Evolutionary conservation across 345 rosid species (phyloP).

Genomic region (Hirschfeldia incana): DNA sequence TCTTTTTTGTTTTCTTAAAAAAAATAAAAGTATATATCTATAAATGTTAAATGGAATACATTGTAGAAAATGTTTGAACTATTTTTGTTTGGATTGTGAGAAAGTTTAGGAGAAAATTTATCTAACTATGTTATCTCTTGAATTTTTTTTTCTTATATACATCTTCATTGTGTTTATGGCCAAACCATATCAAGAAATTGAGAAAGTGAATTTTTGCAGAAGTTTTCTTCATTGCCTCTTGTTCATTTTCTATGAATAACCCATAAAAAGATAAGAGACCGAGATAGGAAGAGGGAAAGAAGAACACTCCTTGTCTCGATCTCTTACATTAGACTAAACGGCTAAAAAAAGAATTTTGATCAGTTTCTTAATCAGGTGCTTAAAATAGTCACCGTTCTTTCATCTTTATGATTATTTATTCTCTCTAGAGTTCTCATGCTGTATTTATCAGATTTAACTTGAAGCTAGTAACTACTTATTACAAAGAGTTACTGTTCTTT

Average conservation of each 20-base stretch:
- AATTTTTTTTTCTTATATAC: background rate
- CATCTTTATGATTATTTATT: too few species aligned
- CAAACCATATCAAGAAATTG: constrained; percentile 2
- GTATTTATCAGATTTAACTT: background rate
- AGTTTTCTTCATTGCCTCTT: background rate
- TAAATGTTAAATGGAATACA: background rate
- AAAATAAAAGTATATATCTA: background rate
- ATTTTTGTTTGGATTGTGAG: constrained; percentile 27
- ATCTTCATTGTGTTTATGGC: constrained; percentile 20
- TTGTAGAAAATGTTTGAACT: background rate
- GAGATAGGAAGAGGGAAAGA: background rate
- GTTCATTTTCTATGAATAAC: background rate
- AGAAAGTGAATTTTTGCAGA: background rate
- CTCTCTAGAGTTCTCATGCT: background rate
- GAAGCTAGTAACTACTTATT: background rate
- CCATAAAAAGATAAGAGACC: background rate
- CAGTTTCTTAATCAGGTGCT: background rate
- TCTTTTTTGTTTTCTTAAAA: background rate
- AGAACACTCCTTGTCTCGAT: background rate
- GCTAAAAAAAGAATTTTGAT: background rate
- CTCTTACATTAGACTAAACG: background rate
- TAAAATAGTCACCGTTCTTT: background rate
- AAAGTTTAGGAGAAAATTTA: constrained; percentile 27
- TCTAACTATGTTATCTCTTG: constrained; percentile 15
- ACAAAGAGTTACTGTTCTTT: background rate